Percentiles rank a stretch among this genome's conserved stretches.
phyloP scores from a whole-genome alignment of 2,329 filamentous ascomycete species.

The Nothopassalora personata region DNA sequence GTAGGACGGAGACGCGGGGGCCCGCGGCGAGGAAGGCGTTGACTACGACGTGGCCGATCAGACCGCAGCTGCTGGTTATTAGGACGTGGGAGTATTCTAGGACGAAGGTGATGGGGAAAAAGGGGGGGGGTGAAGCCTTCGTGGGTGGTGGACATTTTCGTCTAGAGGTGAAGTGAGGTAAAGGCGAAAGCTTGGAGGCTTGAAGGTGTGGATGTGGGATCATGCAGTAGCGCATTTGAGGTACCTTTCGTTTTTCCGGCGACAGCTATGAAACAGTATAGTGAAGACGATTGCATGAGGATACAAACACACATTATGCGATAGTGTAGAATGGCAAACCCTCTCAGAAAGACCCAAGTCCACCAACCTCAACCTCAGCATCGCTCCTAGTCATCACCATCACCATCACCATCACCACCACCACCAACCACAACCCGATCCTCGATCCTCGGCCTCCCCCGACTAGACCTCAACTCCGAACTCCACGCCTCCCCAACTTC shows the following conservation, averaged over 20 bases:
- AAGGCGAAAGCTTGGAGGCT: background rate
- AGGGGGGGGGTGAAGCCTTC: background rate
- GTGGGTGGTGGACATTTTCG: background rate
- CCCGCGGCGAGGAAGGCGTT: conserved; percentile 41
- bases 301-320: too few species aligned
- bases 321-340: too few species aligned
- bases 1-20: conserved; percentile 35
- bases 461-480: background rate
- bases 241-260: background rate
- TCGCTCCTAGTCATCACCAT: background rate
- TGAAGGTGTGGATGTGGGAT: background rate
- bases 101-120: conserved; percentile 32
- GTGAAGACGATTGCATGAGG: too few species aligned
- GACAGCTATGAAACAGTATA: background rate
- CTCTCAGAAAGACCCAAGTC: too few species aligned
- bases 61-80: conserved; percentile 39
- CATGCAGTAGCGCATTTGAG: background rate
- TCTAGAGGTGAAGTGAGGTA: background rate
- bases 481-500: background rate
- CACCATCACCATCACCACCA: background rate
- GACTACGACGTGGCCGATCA: conserved; percentile 38
- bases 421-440: background rate
- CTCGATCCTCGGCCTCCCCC: background rate
- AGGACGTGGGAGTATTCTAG: conserved; percentile 37
- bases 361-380: too few species aligned